Conservation (phyloP, 1,139 yeast species). For the Suhomyces terraborum region DNA sequence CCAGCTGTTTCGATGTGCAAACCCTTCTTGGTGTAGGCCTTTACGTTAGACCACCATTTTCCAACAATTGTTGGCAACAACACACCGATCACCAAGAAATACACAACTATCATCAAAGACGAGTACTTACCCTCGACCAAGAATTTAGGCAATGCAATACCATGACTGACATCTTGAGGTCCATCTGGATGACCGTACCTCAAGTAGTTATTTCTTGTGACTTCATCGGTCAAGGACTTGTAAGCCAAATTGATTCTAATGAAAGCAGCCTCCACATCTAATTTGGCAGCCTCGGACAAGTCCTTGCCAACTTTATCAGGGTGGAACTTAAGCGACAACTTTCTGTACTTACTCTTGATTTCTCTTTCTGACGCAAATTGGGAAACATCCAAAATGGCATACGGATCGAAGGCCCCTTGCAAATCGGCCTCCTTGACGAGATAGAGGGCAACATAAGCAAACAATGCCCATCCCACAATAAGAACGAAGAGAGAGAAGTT, state of each 20-base stretch:
- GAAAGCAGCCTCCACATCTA: conserved; percentile 69
- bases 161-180: conserved; percentile 91
- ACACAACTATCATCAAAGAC: conserved; percentile 60
- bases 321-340: conserved; percentile 82
- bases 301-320: conserved; percentile 87
- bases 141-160: conserved; percentile 93
- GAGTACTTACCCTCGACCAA: conserved; percentile 84
- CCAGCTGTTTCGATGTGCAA: conserved; percentile 83
- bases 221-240: conserved; percentile 91
- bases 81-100: conserved; percentile 73
- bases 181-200: conserved; percentile 98
- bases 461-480: conserved; percentile 67
- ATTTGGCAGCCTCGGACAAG: conserved; percentile 56
- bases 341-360: conserved; percentile 80
- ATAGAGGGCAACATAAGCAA: conserved; percentile 51
- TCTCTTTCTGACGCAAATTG: conserved; percentile 70
- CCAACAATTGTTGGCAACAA: conserved; percentile 80
- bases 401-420: conserved; percentile 76
- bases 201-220: conserved; percentile 75
- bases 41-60: conserved; percentile 87
- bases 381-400: conserved; percentile 76
- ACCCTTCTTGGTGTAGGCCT: conserved; percentile 79
- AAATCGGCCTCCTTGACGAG: conserved; percentile 52
- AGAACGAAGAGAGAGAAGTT: conserved; percentile 50
- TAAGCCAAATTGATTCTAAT: conserved; percentile 89